Percentiles rank a stretch among this genome's conserved stretches.
These are phyloP conservation scores for Beauveria medogensis DNA, from an alignment of 2,329 filamentous ascomycete genomes.

Conservation along the genomic window DNA sequence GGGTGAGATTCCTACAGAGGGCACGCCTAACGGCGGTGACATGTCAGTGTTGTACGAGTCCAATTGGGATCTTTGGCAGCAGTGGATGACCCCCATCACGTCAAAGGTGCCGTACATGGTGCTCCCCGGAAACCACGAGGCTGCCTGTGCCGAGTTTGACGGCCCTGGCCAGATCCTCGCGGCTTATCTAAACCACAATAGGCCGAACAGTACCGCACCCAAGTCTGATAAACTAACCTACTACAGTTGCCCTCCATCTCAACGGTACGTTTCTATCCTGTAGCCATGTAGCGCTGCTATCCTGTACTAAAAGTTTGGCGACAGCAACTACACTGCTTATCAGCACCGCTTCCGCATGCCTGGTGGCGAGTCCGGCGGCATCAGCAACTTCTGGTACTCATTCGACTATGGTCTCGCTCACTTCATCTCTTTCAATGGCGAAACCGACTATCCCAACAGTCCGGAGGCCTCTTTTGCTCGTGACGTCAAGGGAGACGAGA, in stretches of 20 bases:
- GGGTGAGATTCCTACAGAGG: slow-evolving; percentile 37
- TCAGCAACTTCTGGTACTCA: slow-evolving; percentile 46
- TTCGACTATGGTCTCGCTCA: slow-evolving; percentile 47
- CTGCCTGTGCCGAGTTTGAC: slow-evolving; percentile 40
- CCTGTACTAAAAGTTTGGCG: not conserved
- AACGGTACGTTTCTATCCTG: slow-evolving; percentile 17
- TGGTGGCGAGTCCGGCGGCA: slow-evolving; percentile 36
- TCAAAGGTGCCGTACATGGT: slow-evolving; percentile 41
- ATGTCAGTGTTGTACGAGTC: slow-evolving; percentile 41
- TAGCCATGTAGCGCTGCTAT: not conserved
- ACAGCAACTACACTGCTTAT: slow-evolving; percentile 40
- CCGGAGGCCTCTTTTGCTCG: slow-evolving; percentile 36
- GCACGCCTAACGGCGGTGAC: slow-evolving; percentile 38
- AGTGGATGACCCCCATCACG: slow-evolving; percentile 36
- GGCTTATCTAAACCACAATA: slow-evolving; percentile 37
- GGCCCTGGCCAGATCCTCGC: slow-evolving; percentile 34
- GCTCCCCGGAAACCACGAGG: slow-evolving; percentile 43
- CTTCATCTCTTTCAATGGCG: slow-evolving; percentile 38
- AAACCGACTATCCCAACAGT: slow-evolving; percentile 42
- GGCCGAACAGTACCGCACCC: slow-evolving; percentile 31
- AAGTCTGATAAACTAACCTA: slow-evolving; percentile 33
- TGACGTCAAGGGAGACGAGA: slow-evolving; percentile 33
- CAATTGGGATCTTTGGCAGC: slow-evolving; percentile 45
- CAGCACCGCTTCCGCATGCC: slow-evolving; percentile 45
- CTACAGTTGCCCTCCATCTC: slow-evolving; percentile 43